Conservation (phyloP, 208 protist species). For the Trypanosomatidae sp. region DNA sequence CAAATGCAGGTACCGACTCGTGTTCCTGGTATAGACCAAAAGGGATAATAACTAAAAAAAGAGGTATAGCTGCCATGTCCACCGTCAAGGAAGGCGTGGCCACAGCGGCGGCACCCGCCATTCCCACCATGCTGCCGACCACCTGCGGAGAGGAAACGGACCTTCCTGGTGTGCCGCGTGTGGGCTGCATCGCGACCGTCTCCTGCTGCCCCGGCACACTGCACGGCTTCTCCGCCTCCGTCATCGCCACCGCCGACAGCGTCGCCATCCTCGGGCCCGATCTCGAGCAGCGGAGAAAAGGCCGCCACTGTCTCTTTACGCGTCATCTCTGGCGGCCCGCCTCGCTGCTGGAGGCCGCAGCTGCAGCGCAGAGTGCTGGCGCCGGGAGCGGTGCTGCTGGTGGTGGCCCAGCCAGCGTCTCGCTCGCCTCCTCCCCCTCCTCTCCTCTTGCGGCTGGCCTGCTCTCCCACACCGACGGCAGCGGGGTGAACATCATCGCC, state of each 20-base stretch:
- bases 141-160: slow-evolving; percentile 73
- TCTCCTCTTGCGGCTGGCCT: too few species aligned
- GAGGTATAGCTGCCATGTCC: too few species aligned
- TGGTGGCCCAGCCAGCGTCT: too few species aligned
- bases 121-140: slow-evolving; percentile 25
- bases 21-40: too few species aligned
- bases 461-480: slow-evolving; percentile 18
- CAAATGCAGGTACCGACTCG: too few species aligned
- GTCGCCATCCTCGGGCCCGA: slow-evolving; percentile 70
- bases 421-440: too few species aligned
- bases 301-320: slow-evolving; percentile 42
- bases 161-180: slow-evolving; percentile 58
- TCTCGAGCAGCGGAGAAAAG: slow-evolving; percentile 20
- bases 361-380: too few species aligned
- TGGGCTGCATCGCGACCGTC: slow-evolving; percentile 68
- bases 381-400: too few species aligned
- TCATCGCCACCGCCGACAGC: slow-evolving; percentile 45
- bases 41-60: too few species aligned
- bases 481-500: slow-evolving; percentile 18
- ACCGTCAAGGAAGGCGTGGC: background rate
- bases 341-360: slow-evolving; percentile 4
- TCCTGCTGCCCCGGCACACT: slow-evolving; percentile 18
- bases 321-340: slow-evolving; percentile 45
- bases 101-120: background rate
- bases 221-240: slow-evolving; percentile 43